Conservation (phyloP, 2,329 filamentous ascomycete genomes). For the Monascus ruber region DNA sequence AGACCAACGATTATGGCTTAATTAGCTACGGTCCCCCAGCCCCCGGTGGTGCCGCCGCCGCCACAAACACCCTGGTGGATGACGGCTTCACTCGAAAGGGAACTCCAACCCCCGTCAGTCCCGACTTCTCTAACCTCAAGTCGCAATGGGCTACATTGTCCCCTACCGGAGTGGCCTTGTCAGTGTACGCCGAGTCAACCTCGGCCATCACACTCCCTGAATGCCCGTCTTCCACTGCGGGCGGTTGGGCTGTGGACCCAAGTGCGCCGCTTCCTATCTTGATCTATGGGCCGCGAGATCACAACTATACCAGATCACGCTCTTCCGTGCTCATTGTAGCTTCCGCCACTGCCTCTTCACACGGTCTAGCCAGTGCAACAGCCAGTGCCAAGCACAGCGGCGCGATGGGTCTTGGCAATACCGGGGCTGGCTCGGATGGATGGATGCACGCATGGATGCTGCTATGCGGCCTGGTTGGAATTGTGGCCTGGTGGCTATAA, state of each 20-base stretch:
- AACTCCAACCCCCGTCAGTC: slow-evolving; percentile 58
- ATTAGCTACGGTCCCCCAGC: slow-evolving; percentile 60
- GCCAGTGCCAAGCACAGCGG: background rate
- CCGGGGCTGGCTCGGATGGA: slow-evolving; percentile 7
- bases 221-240: slow-evolving; percentile 59
- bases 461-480: slow-evolving; percentile 11
- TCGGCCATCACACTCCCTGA: slow-evolving; percentile 49
- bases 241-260: slow-evolving; percentile 62
- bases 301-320: background rate
- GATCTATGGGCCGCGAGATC: slow-evolving; percentile 33
- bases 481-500: slow-evolving; percentile 14
- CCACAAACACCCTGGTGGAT: slow-evolving; percentile 43
- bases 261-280: slow-evolving; percentile 58
- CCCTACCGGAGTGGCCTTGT: slow-evolving; percentile 56
- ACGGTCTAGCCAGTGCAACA: slow-evolving; percentile 2
- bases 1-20: slow-evolving; percentile 71
- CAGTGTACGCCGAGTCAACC: slow-evolving; percentile 55
- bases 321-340: slow-evolving; percentile 10
- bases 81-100: slow-evolving; percentile 62
- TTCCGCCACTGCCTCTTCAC: slow-evolving; percentile 5
- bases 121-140: slow-evolving; percentile 70
- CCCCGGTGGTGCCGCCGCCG: slow-evolving; percentile 37
- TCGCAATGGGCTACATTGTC: slow-evolving; percentile 61
- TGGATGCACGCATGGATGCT: slow-evolving; percentile 9
- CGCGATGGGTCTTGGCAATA: slow-evolving; percentile 3